Base-by-base conservation (phyloP, 441 rosid species). In the Eugenia klotzschiana region DNA sequence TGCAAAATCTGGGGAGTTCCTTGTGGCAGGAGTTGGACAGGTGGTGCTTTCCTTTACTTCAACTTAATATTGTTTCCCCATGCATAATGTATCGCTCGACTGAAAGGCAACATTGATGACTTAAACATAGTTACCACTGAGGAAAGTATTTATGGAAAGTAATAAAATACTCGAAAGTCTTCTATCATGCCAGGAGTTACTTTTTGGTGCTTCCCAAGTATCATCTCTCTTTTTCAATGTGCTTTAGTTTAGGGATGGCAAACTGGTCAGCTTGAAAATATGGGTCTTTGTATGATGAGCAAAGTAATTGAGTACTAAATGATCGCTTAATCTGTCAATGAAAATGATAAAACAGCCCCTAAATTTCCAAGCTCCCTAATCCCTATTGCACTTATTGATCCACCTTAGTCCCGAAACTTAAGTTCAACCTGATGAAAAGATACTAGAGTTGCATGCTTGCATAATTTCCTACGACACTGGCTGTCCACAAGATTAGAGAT, bases 21-120 rank as follows among this genome's bases (percentile, higher is more conserved):
- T 97, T 55, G 74, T 93, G 72, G 98, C 98, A 60, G 98, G 96
- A 85, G 95, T 97, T 82, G 99, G 99, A 72, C 91, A 93, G 94
- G 99, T 97, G 69, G 81, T 79, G 81, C 51, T 85, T 83, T 43
- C 49, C 53, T 43, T 56, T 50, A 1, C 25, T 80, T 22, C 9
- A 51, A 41, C 46, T 20, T 79, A 26, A 10, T n/a, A 41, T 23
- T 23, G 16, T 43, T 15, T 25, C 25, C 64, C 40, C 9, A 80
- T 82, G 29, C 55, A 12, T 82, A 77, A n/a, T 23, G 9, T 22
- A 26, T 56, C 4, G 15, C 51, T 37, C 81, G 52, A 49, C 57
- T 23, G 51, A 23, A 15, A 25, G 54, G 54, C n/a, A 46, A 33
- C 33, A 29, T 64, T 33, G n/a, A 40, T 64, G 77, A 37, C 46